Evolutionary conservation across 768 basidiomycete genomes (phyloP).

Genomic region (Phylloporus sp.): DNA sequence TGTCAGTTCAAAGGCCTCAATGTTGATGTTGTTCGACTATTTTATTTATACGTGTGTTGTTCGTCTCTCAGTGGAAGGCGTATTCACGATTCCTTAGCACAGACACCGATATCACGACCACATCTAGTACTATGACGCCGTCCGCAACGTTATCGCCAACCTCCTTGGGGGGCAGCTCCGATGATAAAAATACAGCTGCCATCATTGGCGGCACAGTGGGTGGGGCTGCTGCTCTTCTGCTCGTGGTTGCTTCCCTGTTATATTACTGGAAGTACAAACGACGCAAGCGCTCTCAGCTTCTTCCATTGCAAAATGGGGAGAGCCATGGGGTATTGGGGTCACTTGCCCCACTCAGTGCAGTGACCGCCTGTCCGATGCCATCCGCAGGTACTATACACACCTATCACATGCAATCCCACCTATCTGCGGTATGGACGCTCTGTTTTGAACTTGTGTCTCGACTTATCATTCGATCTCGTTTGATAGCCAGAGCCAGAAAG

Average conservation of each 20-base stretch:
- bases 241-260: neutral
- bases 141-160: neutral
- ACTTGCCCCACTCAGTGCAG: neutral
- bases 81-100: neutral
- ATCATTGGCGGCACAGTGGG: constrained; percentile 10
- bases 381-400: neutral
- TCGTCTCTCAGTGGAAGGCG: neutral
- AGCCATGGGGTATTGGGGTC: neutral
- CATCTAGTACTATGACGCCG: neutral
- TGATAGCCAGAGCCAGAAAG: neutral
- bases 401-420: neutral
- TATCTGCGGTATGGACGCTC: neutral
- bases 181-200: neutral
- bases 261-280: constrained; percentile 2
- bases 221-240: neutral
- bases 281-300: neutral
- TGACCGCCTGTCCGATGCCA: neutral
- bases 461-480: neutral
- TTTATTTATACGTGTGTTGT: constrained; percentile 14
- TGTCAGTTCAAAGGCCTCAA: neutral
- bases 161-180: neutral
- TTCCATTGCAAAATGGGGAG: neutral
- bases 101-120: neutral
- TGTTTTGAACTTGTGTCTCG: neutral
- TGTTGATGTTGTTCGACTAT: constrained; percentile 19